Conservation (phyloP, 208 protist species). For the Trypanosoma avium region DNA sequence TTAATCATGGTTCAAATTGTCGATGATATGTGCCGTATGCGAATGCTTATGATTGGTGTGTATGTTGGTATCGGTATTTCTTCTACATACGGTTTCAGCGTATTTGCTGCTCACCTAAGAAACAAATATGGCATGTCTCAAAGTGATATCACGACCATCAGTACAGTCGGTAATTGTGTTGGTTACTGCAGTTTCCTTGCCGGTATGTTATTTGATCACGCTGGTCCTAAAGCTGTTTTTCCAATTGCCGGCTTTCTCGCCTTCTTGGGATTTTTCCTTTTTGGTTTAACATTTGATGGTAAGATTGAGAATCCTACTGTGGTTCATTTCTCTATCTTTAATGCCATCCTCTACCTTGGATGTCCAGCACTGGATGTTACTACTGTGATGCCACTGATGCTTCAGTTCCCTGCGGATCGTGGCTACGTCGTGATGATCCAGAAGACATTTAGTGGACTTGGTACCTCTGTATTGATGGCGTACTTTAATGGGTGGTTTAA, state of each 20-base stretch:
- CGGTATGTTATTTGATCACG: constrained; percentile 75
- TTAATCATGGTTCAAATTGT: constrained; percentile 44
- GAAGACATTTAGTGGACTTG: constrained; percentile 81
- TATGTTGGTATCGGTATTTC: constrained; percentile 64
- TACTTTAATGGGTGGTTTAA: constrained; percentile 82
- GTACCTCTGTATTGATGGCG: constrained; percentile 70
- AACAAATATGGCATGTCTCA: constrained; percentile 62
- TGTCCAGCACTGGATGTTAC: constrained; percentile 59
- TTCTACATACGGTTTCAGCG: constrained; percentile 75
- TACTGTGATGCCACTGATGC: constrained; percentile 78
- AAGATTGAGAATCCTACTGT: constrained; percentile 43
- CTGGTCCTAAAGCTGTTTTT: constrained; percentile 56
- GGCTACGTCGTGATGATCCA: constrained; percentile 79
- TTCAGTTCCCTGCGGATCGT: constrained; percentile 74
- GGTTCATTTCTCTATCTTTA: constrained; percentile 63
- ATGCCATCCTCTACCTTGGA: constrained; percentile 63
- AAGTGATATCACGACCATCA: constrained; percentile 80
- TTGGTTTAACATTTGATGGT: constrained; percentile 64
- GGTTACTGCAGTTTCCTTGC: constrained; percentile 60
- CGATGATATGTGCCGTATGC: constrained; percentile 65
- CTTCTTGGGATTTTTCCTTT: constrained; percentile 62
- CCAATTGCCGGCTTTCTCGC: constrained; percentile 37
- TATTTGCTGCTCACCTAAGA: constrained; percentile 61
- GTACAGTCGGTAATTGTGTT: constrained; percentile 69
- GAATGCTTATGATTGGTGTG: constrained; percentile 74